These are phyloP conservation scores for Penicillium sp. DNA, from an alignment of 2,329 filamentous ascomycete genomes.

Conservation along the genomic window DNA sequence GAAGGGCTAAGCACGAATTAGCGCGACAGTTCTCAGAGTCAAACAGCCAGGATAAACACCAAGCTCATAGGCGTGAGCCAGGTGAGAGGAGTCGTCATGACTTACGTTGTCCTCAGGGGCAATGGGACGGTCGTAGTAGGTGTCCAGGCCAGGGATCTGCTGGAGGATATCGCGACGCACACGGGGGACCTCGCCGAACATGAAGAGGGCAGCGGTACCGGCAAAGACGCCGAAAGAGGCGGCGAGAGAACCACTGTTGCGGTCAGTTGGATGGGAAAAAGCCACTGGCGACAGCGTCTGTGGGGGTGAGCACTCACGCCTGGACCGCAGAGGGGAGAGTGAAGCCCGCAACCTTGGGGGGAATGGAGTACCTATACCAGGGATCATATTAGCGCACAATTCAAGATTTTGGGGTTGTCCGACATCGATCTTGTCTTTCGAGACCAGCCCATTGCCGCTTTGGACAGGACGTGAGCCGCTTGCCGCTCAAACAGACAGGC, in stretches of 20 bases:
- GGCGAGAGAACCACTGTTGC: conserved; percentile 41
- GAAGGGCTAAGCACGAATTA: conserved; percentile 29
- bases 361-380: conserved; percentile 45
- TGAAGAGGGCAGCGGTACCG: conserved; percentile 56
- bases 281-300: no score
- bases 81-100: conserved; percentile 2
- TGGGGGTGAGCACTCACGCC: conserved; percentile 38
- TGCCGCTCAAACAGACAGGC: no score
- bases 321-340: conserved; percentile 37
- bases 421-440: not conserved
- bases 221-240: conserved; percentile 52
- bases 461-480: no score
- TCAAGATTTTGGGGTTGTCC: not conserved
- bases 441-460: not conserved
- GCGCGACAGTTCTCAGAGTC: not conserved
- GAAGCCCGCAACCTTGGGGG: conserved; percentile 46
- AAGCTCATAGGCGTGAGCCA: not conserved
- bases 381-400: conserved; percentile 4
- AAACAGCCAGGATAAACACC: no score
- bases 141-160: conserved; percentile 54
- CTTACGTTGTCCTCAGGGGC: conserved; percentile 58
- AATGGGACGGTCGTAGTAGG: conserved; percentile 53
- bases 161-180: conserved; percentile 58
- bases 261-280: conserved; percentile 8
- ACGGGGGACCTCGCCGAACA: conserved; percentile 59